Base-by-base conservation (phyloP, 768 basidiomycete genomes). In the Lactifluus echinatus region DNA sequence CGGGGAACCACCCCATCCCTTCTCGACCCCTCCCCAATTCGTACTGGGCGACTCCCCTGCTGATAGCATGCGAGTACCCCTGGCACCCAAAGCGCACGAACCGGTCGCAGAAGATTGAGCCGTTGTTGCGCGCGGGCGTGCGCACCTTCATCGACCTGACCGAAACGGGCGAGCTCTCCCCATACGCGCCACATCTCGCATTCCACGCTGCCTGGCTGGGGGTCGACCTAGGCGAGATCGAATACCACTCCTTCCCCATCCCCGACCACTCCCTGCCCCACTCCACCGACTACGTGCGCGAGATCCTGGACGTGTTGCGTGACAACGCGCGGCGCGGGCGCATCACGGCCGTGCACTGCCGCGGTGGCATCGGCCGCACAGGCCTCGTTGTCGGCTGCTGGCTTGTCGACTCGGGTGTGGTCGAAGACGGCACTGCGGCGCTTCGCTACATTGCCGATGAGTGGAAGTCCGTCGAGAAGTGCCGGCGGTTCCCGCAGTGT, bases 141-240 rank as follows among this genome's bases (percentile, higher is more conserved):
- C 83, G 85, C 58, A 88, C 87, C 4, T 89, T 89, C 69, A 83
- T 89, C 68, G 88, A 90, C 72, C 80, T 90, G 65, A 90, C 87
- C n/a, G 87, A 90, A 64, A 73, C 73, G n/a, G 83, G 84, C 42
- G 87, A 90, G 70, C 80, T 90, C 45, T 73, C 76, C 21, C 81
- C 87, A 0, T 90, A 89, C 68, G 73, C 74, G 17, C 73, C 76
- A 29, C 74, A 75, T 66, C 79, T 90, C 60, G 69, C 73, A 47
- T 65, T 69, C 40, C 80, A 84, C 52, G 82, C 83, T 4, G 65
- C 66, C 8, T 70, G 78, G 8, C 77, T 87, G 23, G 76, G 75
- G 52, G 82, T 89, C 37, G 79, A 81, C 61, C 68, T 73, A 21
- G 50, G 66, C 39, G 71, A 76, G 8, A 76, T 90, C 68, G 81